Percentiles rank a stretch among this genome's conserved stretches.
These are phyloP conservation scores for Pestalotiopsis sp. DNA, from an alignment of 2,329 filamentous ascomycete genomes.

Conservation along the genomic window DNA sequence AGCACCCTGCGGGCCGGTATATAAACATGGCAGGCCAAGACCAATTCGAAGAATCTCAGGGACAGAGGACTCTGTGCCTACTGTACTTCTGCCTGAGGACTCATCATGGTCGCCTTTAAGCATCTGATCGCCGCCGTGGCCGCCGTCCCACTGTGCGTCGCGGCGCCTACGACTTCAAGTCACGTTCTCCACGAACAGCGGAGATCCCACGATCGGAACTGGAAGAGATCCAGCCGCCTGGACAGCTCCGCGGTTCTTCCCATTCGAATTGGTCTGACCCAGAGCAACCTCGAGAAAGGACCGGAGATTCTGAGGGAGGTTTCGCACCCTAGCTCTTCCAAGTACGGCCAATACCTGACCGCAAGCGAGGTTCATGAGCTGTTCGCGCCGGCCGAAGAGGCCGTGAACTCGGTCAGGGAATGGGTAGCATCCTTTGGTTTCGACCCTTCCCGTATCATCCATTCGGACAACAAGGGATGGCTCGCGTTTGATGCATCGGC, in stretches of 20 bases:
- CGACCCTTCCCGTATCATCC: slow-evolving; percentile 18
- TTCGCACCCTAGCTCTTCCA: slow-evolving; percentile 25
- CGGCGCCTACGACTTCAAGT: not conserved
- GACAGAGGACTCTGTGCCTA: not conserved
- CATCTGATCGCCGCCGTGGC: not conserved
- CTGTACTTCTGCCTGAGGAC: not conserved
- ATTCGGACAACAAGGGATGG: slow-evolving; percentile 32
- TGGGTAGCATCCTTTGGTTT: slow-evolving; percentile 34
- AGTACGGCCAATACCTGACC: slow-evolving; percentile 39
- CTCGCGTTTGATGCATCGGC: slow-evolving; percentile 35
- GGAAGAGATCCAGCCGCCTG: not conserved
- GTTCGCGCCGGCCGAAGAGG: slow-evolving; percentile 35
- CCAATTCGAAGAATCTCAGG: not conserved
- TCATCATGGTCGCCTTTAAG: not conserved
- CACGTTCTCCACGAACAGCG: slow-evolving; percentile 2
- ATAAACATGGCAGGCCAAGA: not conserved
- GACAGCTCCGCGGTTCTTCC: slow-evolving; percentile 5
- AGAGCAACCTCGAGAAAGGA: slow-evolving; percentile 5
- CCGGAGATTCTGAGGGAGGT: slow-evolving; percentile 10
- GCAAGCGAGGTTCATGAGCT: slow-evolving; percentile 35
- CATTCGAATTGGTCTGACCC: slow-evolving; percentile 9
- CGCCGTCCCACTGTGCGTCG: not conserved
- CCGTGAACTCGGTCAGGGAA: slow-evolving; percentile 27
- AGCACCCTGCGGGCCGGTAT: not conserved
- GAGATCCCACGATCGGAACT: not conserved